A percentile compares a stretch with the other conserved stretches of the same genome.
Evolutionary conservation across 108 stramenopile species (phyloP).

Genomic region (Cyclotella kingstonii): DNA sequence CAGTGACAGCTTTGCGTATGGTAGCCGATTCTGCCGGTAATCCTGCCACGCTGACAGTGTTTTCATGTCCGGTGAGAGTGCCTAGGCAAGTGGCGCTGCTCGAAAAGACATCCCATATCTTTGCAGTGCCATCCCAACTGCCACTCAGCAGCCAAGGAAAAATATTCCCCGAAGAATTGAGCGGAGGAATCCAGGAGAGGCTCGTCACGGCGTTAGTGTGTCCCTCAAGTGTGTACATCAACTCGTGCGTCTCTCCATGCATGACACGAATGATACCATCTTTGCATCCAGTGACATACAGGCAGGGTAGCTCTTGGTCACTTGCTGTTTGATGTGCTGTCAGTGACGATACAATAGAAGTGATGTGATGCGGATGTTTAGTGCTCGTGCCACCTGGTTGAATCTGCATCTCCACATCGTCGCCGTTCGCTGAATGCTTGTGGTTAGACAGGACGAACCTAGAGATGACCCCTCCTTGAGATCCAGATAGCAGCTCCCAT

Average conservation of each 20-base stretch:
- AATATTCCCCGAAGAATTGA: too few relatives aligned
- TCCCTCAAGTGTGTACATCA: constrained; percentile 51
- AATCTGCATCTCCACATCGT: constrained; percentile 4
- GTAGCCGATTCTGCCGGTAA: constrained; percentile 29
- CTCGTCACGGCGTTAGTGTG: constrained; percentile 84
- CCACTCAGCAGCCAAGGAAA: constrained; percentile 59
- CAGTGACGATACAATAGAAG: constrained; percentile 34
- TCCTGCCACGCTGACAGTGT: constrained; percentile 74
- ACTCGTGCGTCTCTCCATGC: constrained; percentile 47
- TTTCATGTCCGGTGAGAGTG: constrained; percentile 74
- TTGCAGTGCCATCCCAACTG: constrained; percentile 89
- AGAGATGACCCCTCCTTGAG: constrained; percentile 38
- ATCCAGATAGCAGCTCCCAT: constrained; percentile 29
- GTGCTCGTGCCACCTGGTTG: constrained; percentile 37
- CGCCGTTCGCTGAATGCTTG: neutral
- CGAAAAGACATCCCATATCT: constrained; percentile 63
- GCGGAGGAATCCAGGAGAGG: constrained; percentile 45
- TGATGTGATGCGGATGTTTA: constrained; percentile 51
- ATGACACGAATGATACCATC: constrained; percentile 75
- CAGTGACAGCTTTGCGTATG: constrained; percentile 57
- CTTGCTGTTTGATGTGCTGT: too few relatives aligned
- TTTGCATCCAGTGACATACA: constrained; percentile 76
- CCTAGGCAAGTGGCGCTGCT: constrained; percentile 41
- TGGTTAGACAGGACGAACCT: constrained; percentile 22
- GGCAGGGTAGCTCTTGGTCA: too few relatives aligned